Evolutionary conservation across 805 yeast species (phyloP).

Genomic region (Komagataella kurtzmanii): DNA sequence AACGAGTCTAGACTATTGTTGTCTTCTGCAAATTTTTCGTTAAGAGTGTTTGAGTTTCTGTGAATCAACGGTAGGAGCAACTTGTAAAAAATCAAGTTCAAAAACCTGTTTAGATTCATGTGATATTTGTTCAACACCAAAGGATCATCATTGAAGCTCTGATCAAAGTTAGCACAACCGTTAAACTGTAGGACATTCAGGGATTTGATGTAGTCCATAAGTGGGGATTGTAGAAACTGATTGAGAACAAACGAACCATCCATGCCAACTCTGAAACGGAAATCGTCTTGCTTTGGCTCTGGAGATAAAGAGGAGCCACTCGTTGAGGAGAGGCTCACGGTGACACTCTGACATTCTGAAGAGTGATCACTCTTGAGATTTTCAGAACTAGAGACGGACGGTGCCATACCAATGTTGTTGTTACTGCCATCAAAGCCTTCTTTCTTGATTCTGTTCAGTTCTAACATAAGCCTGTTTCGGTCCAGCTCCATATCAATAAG

Average conservation of each 20-base stretch:
- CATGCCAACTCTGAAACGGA: background rate
- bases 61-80: constrained; percentile 17
- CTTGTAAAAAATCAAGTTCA: constrained; percentile 18
- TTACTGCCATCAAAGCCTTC: background rate
- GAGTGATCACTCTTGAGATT: background rate
- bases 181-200: constrained; percentile 1
- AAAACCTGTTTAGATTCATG: constrained; percentile 20
- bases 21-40: constrained; percentile 15
- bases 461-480: constrained; percentile 23
- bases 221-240: background rate
- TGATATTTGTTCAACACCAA: constrained; percentile 16
- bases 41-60: constrained; percentile 2
- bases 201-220: background rate
- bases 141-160: constrained; percentile 7
- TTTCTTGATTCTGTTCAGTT: constrained; percentile 10
- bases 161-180: background rate
- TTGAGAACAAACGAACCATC: background rate
- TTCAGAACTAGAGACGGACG: background rate
- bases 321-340: background rate
- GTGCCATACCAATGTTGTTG: background rate
- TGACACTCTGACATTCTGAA: background rate
- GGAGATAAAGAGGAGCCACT: background rate
- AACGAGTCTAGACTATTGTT: constrained; percentile 27
- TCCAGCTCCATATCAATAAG: constrained; percentile 49
- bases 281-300: background rate